Evolutionary conservation across 1,284 basidiomycete species (phyloP).

Genomic region (Ganoderma lingzhi): DNA sequence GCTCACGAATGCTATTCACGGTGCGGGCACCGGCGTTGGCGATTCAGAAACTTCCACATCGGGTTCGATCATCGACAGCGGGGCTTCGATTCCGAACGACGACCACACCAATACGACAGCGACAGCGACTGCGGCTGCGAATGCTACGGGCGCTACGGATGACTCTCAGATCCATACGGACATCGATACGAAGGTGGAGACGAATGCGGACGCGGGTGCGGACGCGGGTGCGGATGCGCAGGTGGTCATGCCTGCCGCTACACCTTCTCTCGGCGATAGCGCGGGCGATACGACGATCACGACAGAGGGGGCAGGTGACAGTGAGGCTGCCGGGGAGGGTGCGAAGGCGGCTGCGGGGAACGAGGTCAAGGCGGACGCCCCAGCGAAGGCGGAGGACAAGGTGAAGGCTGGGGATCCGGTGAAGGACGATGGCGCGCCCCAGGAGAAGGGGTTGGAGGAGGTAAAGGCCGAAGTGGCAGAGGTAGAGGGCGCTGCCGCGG

Average conservation of each 20-base stretch:
- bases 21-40: constrained; percentile 32
- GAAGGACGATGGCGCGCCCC: not conserved
- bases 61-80: constrained; percentile 12
- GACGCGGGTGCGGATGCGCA: not conserved
- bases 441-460: constrained; percentile 2
- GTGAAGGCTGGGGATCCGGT: not conserved
- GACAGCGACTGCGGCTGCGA: not conserved
- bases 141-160: constrained; percentile 9
- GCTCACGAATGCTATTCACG: constrained; percentile 32
- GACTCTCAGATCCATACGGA: constrained; percentile 11
- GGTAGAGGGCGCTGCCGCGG: not conserved
- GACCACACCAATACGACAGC: constrained; percentile 7
- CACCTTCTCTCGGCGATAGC: constrained; percentile 4
- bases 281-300: constrained; percentile 1
- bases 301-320: not conserved
- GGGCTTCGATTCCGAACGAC: constrained; percentile 15
- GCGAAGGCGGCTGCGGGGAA: constrained; percentile 9
- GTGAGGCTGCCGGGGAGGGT: not conserved
- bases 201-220: not conserved
- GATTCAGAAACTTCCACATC: constrained; percentile 9
- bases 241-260: not conserved
- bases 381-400: not conserved
- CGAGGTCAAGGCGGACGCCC: not conserved
- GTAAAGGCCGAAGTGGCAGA: not conserved
- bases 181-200: not conserved